A percentile compares a stretch with the other conserved stretches of the same genome.
phyloP scores from a whole-genome alignment of 306 rosid genomes.

The Rosa persica region DNA sequence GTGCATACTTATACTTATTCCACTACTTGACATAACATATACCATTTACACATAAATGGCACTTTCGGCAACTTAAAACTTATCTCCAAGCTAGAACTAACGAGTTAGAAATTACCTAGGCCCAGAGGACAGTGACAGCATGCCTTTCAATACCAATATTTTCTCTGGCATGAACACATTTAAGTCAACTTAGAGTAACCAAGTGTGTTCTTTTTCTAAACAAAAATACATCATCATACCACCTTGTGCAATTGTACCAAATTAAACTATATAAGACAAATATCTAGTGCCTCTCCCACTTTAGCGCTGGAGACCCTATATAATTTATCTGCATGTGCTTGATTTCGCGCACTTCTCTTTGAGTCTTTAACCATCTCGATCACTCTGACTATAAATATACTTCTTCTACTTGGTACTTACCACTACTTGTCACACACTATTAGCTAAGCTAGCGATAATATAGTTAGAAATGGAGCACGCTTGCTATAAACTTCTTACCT shows the following conservation, averaged over 20 bases:
- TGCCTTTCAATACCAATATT: neutral
- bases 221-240: constrained; percentile 37
- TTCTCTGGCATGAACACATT: constrained; percentile 13
- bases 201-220: neutral
- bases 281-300: constrained; percentile 59
- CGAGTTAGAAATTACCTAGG: neutral
- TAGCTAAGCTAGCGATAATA: neutral
- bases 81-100: constrained; percentile 18
- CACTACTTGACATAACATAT: constrained; percentile 7
- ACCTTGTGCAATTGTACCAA: constrained; percentile 52
- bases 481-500: constrained; percentile 24
- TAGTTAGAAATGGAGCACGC: constrained; percentile 34
- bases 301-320: constrained; percentile 6
- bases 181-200: constrained; percentile 24
- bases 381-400: constrained; percentile 10
- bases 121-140: constrained; percentile 5
- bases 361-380: neutral
- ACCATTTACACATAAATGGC: neutral
- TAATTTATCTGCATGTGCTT: neutral
- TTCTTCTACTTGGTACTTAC: constrained; percentile 12
- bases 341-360: constrained; percentile 8
- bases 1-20: constrained; percentile 1
- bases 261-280: constrained; percentile 37
- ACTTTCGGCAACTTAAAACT: constrained; percentile 37
- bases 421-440: constrained; percentile 16